Conservation (phyloP, 2,329 filamentous ascomycete species). For the Allantophomopsis cytisporea region DNA sequence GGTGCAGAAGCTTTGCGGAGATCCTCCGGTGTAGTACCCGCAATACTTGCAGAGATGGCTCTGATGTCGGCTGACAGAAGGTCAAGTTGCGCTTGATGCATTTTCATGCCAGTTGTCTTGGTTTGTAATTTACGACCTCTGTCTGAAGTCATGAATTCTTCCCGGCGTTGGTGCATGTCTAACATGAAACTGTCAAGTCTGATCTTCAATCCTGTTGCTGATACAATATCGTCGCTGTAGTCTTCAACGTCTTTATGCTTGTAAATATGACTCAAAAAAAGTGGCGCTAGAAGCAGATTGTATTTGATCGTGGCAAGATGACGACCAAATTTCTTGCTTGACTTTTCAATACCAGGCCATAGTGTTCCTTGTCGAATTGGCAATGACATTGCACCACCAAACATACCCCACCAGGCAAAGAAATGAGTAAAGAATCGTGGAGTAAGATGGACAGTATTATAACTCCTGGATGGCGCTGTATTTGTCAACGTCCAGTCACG, state of each 20-base stretch:
- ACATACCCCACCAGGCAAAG: conserved; percentile 95
- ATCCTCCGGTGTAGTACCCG: conserved; percentile 64
- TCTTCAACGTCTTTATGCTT: conserved; percentile 96
- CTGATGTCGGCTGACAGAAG: conserved; percentile 84
- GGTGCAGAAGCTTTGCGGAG: conserved; percentile 44
- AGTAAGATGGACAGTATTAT: conserved; percentile 90
- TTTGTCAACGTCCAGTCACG: conserved; percentile 74
- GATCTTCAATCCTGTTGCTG: conserved; percentile 92
- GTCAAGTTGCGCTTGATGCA: conserved; percentile 88
- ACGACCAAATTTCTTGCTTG: conserved; percentile 94
- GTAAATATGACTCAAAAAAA: conserved; percentile 95
- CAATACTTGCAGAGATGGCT: conserved; percentile 83
- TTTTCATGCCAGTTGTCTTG: conserved; percentile 84
- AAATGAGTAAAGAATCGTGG: conserved; percentile 98
- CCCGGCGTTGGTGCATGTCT: conserved; percentile 84
- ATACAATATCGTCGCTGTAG: conserved; percentile 63
- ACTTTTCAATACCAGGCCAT: conserved; percentile 88
- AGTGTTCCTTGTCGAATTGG: conserved; percentile 85
- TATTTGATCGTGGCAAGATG: conserved; percentile 99
- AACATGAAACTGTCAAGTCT: conserved; percentile 95
- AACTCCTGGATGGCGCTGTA: conserved; percentile 68
- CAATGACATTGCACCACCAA: conserved; percentile 86
- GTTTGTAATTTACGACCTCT: conserved; percentile 64
- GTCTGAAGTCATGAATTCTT: conserved; percentile 76
- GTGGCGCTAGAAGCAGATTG: conserved; percentile 77